Percentiles rank a stretch among this genome's conserved stretches.
Evolutionary conservation across 371 early-diverging fungal genomes (phyloP).

Genomic region (Apophysomyces sp.): DNA sequence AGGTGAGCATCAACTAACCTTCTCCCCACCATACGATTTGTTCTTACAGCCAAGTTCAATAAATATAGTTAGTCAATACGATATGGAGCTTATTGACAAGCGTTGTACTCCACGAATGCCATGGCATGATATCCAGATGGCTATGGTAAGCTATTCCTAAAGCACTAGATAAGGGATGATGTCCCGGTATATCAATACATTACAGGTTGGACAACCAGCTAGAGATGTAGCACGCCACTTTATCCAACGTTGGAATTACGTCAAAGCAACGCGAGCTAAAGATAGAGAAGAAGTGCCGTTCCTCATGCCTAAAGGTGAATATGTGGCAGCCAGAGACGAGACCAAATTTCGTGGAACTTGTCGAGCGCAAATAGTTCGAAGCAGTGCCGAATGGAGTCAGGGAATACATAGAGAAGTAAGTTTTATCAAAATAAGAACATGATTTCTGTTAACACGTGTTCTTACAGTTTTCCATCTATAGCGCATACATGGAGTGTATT

Average conservation of each 20-base stretch:
- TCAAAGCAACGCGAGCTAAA: constrained; percentile 65
- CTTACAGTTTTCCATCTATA: constrained; percentile 73
- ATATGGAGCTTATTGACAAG: constrained; percentile 36
- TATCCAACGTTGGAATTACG: constrained; percentile 91
- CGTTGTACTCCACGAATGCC: constrained; percentile 76
- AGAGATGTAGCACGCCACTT: constrained; percentile 89
- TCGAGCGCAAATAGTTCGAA: constrained; percentile 68
- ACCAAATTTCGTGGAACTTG: constrained; percentile 64
- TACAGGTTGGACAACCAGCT: constrained; percentile 68
- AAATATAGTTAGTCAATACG: constrained; percentile 32
- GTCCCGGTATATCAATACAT: neutral
- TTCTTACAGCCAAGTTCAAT: neutral
- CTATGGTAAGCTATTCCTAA: constrained; percentile 43
- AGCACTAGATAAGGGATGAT: neutral
- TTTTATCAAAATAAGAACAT: neutral
- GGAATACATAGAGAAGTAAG: constrained; percentile 56
- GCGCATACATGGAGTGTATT: constrained; percentile 82
- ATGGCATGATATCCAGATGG: constrained; percentile 90
- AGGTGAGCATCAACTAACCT: constrained; percentile 29
- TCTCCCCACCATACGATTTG: neutral
- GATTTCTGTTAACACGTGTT: neutral
- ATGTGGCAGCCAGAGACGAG: constrained; percentile 65
- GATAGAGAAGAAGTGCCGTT: constrained; percentile 63
- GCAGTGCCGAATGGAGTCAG: constrained; percentile 68
- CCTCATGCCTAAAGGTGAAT: constrained; percentile 79